Percentiles rank a stretch among this genome's conserved stretches.
These are phyloP conservation scores for Udeniomyces megalosporus DNA, from an alignment of 768 basidiomycete genomes.

Conservation along the genomic window DNA sequence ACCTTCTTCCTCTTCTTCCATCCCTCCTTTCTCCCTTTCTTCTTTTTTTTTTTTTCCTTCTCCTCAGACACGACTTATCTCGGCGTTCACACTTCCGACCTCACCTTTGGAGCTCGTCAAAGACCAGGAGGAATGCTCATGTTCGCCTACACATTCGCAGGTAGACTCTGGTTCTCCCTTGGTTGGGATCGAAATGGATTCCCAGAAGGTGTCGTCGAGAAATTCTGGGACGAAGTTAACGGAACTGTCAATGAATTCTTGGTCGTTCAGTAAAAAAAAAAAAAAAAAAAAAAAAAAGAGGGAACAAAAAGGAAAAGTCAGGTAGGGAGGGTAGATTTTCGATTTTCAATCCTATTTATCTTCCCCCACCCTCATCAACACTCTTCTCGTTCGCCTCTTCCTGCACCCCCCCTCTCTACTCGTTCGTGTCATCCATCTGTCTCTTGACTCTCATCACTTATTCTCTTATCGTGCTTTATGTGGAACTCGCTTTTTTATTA, in stretches of 20 bases:
- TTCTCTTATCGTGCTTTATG: no score
- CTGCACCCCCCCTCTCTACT: no score
- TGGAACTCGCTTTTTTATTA: no score
- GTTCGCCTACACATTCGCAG: conserved; percentile 59
- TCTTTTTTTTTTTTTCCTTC: neutral
- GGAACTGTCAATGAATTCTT: conserved; percentile 46
- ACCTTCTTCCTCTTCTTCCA: neutral
- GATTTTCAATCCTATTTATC: no score
- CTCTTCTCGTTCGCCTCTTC: no score
- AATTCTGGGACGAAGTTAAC: conserved; percentile 51
- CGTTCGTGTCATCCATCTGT: no score
- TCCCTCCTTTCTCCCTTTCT: neutral
- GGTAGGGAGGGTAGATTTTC: no score
- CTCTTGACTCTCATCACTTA: no score
- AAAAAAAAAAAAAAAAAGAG: no score
- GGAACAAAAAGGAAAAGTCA: no score
- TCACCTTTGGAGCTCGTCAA: conserved; percentile 75
- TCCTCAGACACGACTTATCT: conserved; percentile 13
- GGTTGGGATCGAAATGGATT: conserved; percentile 69
- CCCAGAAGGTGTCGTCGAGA: conserved; percentile 42
- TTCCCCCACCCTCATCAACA: no score
- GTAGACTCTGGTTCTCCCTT: conserved; percentile 60
- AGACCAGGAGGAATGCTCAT: conserved; percentile 59
- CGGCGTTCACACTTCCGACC: conserved; percentile 38
- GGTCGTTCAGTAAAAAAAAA: conserved; percentile 8